These are phyloP conservation scores for Cicer arietinum DNA, from an alignment of 306 rosid genomes.

Conservation along the genomic window DNA sequence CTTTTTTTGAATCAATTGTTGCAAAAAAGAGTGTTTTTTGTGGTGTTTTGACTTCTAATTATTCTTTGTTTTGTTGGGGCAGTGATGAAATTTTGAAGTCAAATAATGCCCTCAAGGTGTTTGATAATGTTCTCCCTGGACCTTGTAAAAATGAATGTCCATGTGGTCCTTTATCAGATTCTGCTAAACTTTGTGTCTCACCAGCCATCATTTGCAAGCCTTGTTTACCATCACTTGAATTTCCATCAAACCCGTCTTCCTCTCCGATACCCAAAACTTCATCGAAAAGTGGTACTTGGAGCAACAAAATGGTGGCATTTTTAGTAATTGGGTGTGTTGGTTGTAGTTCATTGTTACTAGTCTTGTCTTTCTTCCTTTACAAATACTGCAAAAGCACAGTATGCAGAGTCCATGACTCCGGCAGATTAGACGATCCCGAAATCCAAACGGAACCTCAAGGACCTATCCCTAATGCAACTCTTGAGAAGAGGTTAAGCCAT, in stretches of 20 bases:
- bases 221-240: slow-evolving; percentile 29
- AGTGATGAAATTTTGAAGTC: slow-evolving; percentile 39
- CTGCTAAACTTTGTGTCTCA: slow-evolving; percentile 44
- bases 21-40: slow-evolving; percentile 74
- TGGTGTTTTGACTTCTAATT: slow-evolving; percentile 51
- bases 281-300: slow-evolving; percentile 49
- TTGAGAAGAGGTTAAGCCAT: slow-evolving; percentile 82
- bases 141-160: slow-evolving; percentile 67
- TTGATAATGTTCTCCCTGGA: slow-evolving; percentile 70
- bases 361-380: slow-evolving; percentile 53
- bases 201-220: slow-evolving; percentile 53
- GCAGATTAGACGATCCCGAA: slow-evolving; percentile 59
- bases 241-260: slow-evolving; percentile 12
- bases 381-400: slow-evolving; percentile 53
- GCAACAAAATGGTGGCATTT: slow-evolving; percentile 66
- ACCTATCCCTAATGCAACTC: slow-evolving; percentile 1
- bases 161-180: slow-evolving; percentile 38
- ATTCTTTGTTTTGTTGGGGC: slow-evolving; percentile 84
- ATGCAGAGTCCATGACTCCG: slow-evolving; percentile 84
- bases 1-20: slow-evolving; percentile 55
- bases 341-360: slow-evolving; percentile 51
- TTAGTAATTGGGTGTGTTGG: slow-evolving; percentile 87
- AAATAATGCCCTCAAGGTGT: slow-evolving; percentile 45
- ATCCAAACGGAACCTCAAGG: slow-evolving; percentile 6
- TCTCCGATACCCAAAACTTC: not conserved